Conservation (phyloP, 805 yeast species). For the Myxozyma monticola region DNA sequence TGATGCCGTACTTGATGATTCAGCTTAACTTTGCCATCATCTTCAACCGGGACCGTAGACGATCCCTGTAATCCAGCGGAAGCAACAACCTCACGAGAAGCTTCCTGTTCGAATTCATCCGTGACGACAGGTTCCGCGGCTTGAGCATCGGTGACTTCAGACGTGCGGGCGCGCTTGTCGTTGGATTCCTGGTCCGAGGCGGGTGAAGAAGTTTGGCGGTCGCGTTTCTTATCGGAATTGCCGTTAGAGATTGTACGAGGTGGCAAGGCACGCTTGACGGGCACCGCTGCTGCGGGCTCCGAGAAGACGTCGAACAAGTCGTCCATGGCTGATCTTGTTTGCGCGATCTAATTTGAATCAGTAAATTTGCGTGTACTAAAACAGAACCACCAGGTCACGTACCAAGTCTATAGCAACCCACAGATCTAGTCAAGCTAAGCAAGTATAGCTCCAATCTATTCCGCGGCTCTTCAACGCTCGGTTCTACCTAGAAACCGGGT, state of each 20-base stretch:
- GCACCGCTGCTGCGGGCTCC: slow-evolving; percentile 32
- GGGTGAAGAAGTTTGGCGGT: no score
- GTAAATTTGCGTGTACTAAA: not conserved
- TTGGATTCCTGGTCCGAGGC: no score
- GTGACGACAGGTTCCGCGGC: slow-evolving; percentile 81
- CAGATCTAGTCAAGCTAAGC: no score
- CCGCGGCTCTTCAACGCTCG: no score
- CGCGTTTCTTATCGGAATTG: no score
- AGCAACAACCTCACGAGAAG: slow-evolving; percentile 82
- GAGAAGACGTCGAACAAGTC: slow-evolving; percentile 39
- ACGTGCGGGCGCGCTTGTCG: no score
- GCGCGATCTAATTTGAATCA: no score
- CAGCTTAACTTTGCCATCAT: slow-evolving; percentile 61
- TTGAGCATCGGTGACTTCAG: no score
- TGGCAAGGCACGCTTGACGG: slow-evolving; percentile 15
- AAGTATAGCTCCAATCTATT: no score
- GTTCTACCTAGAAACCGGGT: no score
- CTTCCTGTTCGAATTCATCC: slow-evolving; percentile 84
- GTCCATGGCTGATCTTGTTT: slow-evolving; percentile 15
- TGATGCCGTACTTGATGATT: slow-evolving; percentile 96
- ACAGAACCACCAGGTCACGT: not conserved
- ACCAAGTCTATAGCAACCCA: no score
- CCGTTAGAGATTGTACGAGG: not conserved
- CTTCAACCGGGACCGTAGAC: slow-evolving; percentile 41
- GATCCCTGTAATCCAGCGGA: slow-evolving; percentile 65